Base-by-base conservation (phyloP, 192 early-diverging fungal species). In the Chytriomyces confervae region DNA sequence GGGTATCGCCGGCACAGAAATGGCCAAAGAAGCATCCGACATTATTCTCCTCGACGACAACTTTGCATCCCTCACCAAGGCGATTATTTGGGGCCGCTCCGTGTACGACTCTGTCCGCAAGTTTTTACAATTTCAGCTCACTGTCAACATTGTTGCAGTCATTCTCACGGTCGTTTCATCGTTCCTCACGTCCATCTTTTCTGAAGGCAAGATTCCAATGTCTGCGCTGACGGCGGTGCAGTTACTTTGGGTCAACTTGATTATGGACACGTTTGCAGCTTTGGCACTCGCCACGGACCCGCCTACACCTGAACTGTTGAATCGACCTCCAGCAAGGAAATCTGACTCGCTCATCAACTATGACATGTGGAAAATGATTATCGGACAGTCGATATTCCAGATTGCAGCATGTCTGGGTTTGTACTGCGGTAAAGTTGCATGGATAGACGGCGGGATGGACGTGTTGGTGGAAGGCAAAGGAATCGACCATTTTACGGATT, bases 31-130 rank as follows among this genome's bases (percentile, higher is more conserved):
- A 83, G 98, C 98, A 1, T 97, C 95, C n/a, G 90, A 92, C 43
- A 98, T 99, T 79, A 93, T 98, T 66, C 83, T 98, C 65, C 93
- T 99, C 89, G 97, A 99, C 77, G 98, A 99, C 84, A 98, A 99
- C 83, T 99, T 99, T 83, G 92, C 93, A 3, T 95, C 94, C 65
- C 94, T 99, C 71, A 95, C 98, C 77, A 97, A 96, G 70, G 97
- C 98, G 49, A 93, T 96, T 62, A 89, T 98, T 82, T 99, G 98
- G 98, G 98, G 98, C 36, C 89, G 97, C 23, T 46, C 44, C 49
- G 97, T 99, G 36, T 98, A 96, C 80, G 98, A 99, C 81, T 86
- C 95, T 0, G 96, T 99, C 62, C 95, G 95, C 68, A 99, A 98
- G 88, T 99, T 99, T 78, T 81, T 99, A 80, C 95, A 98, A 88